Evolutionary conservation across 2,329 filamentous ascomycete genomes (phyloP).

Genomic region (Sporothrix inflata): DNA sequence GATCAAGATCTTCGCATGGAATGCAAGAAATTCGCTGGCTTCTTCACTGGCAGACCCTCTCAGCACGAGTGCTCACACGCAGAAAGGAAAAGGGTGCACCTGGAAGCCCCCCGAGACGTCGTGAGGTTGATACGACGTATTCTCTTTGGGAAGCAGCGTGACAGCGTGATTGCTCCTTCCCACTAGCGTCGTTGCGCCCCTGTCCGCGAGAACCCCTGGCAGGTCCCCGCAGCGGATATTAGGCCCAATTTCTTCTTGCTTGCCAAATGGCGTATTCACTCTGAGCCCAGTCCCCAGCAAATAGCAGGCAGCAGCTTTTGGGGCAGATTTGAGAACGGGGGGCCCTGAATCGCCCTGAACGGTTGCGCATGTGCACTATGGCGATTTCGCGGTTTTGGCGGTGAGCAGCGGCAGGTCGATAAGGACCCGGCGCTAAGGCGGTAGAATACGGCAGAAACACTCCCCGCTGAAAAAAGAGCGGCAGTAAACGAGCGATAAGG

Average conservation of each 20-base stretch:
- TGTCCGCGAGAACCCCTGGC: neutral
- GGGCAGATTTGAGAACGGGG: neutral
- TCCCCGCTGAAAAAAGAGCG: constrained; percentile 24
- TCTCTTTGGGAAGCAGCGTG: neutral
- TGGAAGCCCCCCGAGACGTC: constrained; percentile 4
- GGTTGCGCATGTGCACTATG: neutral
- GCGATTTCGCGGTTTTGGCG: constrained; percentile 23
- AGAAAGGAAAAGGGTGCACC: neutral
- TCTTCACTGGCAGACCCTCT: neutral
- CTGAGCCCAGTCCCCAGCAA: neutral
- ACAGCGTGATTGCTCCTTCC: constrained; percentile 2
- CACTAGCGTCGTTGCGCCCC: constrained; percentile 7
- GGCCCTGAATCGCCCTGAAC: neutral
- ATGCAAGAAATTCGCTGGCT: neutral
- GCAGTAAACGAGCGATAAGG: constrained; percentile 5
- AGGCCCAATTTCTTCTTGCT: constrained; percentile 27
- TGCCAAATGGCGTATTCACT: neutral
- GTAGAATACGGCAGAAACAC: neutral
- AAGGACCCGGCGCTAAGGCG: neutral
- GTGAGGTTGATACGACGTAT: neutral
- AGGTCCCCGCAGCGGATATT: constrained; percentile 30
- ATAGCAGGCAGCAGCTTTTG: constrained; percentile 20
- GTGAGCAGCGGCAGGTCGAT: constrained; percentile 25
- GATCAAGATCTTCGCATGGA: neutral
- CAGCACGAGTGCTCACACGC: neutral